These are phyloP conservation scores for Hyaloperonospora brassicae DNA, from an alignment of 352 stramenopile genomes.

Conservation along the genomic window DNA sequence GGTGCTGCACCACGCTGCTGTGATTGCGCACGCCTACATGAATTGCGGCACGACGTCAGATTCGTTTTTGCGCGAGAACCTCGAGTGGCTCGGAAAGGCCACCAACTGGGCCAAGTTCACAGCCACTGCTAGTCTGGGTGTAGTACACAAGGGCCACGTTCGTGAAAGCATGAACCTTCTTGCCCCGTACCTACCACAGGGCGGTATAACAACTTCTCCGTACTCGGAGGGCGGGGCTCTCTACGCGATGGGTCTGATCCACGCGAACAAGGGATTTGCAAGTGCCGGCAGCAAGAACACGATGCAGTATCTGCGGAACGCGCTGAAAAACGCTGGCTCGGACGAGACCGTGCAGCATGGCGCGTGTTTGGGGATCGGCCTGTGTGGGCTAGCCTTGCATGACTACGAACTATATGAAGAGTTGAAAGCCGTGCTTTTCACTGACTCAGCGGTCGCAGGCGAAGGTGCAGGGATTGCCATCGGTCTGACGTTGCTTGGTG, in stretches of 20 bases:
- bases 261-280: conserved; percentile 91
- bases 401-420: conserved; percentile 94
- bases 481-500: conserved; percentile 95
- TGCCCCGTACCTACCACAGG: conserved; percentile 94
- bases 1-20: conserved; percentile 95
- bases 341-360: conserved; percentile 98
- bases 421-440: conserved; percentile 96
- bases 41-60: conserved; percentile 97
- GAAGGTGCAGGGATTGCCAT: conserved; percentile 97
- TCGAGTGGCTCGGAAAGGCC: conserved; percentile 98
- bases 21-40: conserved; percentile 96
- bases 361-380: conserved; percentile 93
- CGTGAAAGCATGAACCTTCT: conserved; percentile 97
- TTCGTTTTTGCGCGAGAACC: conserved; percentile 95
- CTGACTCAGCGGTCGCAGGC: conserved; percentile 95
- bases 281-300: conserved; percentile 76
- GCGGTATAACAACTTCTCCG: conserved; percentile 80
- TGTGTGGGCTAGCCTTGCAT: conserved; percentile 92
- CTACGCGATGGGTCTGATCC: conserved; percentile 97
- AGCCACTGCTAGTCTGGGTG: conserved; percentile 94
- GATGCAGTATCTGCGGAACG: conserved; percentile 83
- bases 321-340: conserved; percentile 74
- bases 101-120: conserved; percentile 99
- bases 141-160: conserved; percentile 97
- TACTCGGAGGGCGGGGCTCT: conserved; percentile 97